A percentile compares a stretch with the other conserved stretches of the same genome.
These are phyloP conservation scores for Vitis amurensis DNA, from an alignment of 164 flowering plant genomes.

Conservation along the genomic window DNA sequence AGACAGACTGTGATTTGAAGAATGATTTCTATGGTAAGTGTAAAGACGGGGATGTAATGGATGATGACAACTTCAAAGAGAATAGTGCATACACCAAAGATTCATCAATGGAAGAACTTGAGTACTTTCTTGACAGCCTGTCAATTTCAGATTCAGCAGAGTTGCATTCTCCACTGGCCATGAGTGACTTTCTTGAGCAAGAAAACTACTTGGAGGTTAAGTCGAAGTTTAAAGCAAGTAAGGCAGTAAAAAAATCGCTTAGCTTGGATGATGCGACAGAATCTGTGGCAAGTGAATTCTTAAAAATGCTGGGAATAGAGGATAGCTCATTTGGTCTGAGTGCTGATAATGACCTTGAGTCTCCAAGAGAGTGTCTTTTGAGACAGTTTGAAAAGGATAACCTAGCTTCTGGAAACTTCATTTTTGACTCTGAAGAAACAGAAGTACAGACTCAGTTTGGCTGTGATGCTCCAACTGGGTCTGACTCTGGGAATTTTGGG, in stretches of 20 bases:
- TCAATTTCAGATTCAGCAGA: slow-evolving; percentile 17
- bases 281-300: slow-evolving; percentile 53
- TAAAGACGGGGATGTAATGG: slow-evolving; percentile 14
- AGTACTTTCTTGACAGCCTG: slow-evolving; percentile 3
- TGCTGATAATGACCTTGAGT: slow-evolving; percentile 40
- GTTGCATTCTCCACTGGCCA: slow-evolving; percentile 8
- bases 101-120: slow-evolving; percentile 31
- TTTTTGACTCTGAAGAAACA: slow-evolving; percentile 24
- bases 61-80: slow-evolving; percentile 22
- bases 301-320: slow-evolving; percentile 45
- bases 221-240: slow-evolving; percentile 20
- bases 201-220: slow-evolving; percentile 15
- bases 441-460: slow-evolving; percentile 14
- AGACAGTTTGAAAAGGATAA: slow-evolving; percentile 45
- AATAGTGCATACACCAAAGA: slow-evolving; percentile 18
- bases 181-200: slow-evolving; percentile 6
- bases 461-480: slow-evolving; percentile 1
- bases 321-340: slow-evolving; percentile 10
- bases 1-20: not conserved
- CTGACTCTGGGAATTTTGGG: not conserved
- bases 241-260: slow-evolving; percentile 27
- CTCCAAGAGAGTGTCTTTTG: slow-evolving; percentile 52
- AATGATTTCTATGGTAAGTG: slow-evolving; percentile 5
- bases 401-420: slow-evolving; percentile 26
- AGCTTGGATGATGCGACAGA: slow-evolving; percentile 52